phyloP scores from a whole-genome alignment of 495 filamentous ascomycete species.

The Talaromyces ruber region DNA sequence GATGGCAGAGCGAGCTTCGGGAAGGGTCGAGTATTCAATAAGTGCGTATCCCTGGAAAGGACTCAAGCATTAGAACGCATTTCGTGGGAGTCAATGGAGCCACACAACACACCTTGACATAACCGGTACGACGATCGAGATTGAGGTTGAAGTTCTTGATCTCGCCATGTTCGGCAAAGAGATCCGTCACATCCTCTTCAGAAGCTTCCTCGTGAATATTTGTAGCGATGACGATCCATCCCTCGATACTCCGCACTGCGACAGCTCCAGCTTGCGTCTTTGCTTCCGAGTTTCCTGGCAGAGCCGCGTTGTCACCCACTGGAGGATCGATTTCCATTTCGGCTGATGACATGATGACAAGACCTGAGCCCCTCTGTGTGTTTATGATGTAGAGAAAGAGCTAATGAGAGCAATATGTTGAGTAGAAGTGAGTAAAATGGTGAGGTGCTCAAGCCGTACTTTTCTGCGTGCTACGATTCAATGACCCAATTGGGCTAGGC shows the following conservation, averaged over 20 bases:
- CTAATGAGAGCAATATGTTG: not conserved
- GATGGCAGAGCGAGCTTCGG: conserved; percentile 79
- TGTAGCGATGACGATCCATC: conserved; percentile 95
- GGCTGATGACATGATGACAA: conserved; percentile 44
- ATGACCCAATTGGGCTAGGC: not conserved
- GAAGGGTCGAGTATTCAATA: conserved; percentile 85
- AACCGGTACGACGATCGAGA: conserved; percentile 89
- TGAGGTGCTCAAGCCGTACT: not conserved
- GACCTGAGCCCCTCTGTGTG: not conserved
- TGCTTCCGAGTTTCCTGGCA: conserved; percentile 49
- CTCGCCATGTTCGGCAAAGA: conserved; percentile 92
- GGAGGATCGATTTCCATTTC: conserved; percentile 78
- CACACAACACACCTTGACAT: conserved; percentile 72
- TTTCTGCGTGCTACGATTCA: not conserved
- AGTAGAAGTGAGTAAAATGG: not conserved
- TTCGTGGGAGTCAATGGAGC: not conserved
- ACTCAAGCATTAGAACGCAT: not conserved
- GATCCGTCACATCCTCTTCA: conserved; percentile 90
- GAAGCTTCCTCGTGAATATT: conserved; percentile 97
- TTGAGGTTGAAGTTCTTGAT: conserved; percentile 97
- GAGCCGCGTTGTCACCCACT: conserved; percentile 29
- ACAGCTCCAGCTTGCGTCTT: conserved; percentile 73
- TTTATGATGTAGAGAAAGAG: not conserved
- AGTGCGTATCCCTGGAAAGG: conserved; percentile 75
- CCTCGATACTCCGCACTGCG: conserved; percentile 95